These are phyloP conservation scores for Sporothrix variecibatus DNA, from an alignment of 2,329 filamentous ascomycete genomes.

Conservation along the genomic window DNA sequence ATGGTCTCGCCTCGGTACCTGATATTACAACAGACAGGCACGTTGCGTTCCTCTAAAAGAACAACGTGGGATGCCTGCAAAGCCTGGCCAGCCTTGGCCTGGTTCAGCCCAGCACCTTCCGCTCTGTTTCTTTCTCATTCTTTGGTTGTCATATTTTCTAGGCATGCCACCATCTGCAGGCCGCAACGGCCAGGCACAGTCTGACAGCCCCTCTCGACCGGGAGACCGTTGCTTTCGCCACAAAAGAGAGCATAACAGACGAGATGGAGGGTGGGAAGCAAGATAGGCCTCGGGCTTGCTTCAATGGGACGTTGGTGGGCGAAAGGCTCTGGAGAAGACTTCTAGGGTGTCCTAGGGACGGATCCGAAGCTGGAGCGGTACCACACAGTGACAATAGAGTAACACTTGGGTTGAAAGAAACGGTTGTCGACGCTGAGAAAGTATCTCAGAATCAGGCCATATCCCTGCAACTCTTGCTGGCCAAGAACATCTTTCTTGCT, in stretches of 20 bases:
- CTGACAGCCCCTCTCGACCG: neutral
- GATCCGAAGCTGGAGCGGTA: neutral
- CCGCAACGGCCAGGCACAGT: neutral
- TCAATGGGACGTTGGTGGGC: too few relatives aligned
- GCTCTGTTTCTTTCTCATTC: neutral
- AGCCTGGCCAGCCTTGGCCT: neutral
- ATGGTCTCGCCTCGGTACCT: too few relatives aligned
- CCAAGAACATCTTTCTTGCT: neutral
- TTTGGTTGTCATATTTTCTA: neutral
- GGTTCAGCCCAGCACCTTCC: neutral
- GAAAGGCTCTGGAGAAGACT: neutral
- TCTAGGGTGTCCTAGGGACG: neutral
- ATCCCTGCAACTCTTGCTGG: neutral
- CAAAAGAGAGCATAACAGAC: neutral
- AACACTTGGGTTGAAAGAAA: neutral
- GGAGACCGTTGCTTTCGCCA: neutral
- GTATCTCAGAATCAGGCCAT: neutral
- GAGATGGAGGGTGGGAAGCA: neutral
- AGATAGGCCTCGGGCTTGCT: neutral
- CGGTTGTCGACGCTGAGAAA: neutral
- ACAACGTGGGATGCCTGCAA: too few relatives aligned
- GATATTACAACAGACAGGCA: too few relatives aligned
- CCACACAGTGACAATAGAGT: too few relatives aligned
- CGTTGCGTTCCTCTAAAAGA: too few relatives aligned
- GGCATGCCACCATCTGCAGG: neutral